Evolutionary conservation across 2,329 filamentous ascomycete genomes (phyloP).

Genomic region (Paraconiothyrium brasiliense): DNA sequence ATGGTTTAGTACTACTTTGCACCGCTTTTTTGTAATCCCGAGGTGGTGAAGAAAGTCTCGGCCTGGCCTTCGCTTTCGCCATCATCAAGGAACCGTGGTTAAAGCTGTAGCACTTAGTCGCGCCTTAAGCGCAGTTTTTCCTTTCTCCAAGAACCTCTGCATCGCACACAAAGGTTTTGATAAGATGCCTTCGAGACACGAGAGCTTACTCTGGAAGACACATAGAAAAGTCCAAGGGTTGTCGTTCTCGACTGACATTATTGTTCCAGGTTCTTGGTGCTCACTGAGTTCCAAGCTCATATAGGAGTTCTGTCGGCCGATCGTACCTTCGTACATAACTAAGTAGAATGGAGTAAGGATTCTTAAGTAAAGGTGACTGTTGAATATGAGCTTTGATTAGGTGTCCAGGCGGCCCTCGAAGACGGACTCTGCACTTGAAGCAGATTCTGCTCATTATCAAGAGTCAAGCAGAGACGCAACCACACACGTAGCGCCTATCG

Average conservation of each 20-base stretch:
- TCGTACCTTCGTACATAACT: background rate
- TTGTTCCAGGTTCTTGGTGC: too few species aligned
- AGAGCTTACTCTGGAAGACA: constrained; percentile 3
- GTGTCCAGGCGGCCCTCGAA: background rate
- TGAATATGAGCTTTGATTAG: background rate
- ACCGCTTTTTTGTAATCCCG: background rate
- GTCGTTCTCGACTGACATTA: too few species aligned
- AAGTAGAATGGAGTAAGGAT: background rate
- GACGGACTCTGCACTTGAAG: background rate
- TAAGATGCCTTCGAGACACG: constrained; percentile 2
- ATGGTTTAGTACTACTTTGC: background rate
- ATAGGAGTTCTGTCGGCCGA: too few species aligned
- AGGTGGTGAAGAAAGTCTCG: background rate
- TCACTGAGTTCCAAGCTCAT: too few species aligned
- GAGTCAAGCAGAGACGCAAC: background rate
- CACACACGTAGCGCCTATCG: background rate
- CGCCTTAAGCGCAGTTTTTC: background rate
- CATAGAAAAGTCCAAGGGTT: background rate
- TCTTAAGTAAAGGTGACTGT: background rate
- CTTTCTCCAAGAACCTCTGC: background rate
- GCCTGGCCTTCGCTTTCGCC: background rate
- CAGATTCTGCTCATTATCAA: background rate
- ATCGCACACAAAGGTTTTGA: background rate
- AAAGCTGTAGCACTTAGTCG: background rate
- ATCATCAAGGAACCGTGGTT: background rate